Evolutionary conservation across 2,329 filamentous ascomycete species (phyloP).

Genomic region (Bimuria novae-zelandiae): DNA sequence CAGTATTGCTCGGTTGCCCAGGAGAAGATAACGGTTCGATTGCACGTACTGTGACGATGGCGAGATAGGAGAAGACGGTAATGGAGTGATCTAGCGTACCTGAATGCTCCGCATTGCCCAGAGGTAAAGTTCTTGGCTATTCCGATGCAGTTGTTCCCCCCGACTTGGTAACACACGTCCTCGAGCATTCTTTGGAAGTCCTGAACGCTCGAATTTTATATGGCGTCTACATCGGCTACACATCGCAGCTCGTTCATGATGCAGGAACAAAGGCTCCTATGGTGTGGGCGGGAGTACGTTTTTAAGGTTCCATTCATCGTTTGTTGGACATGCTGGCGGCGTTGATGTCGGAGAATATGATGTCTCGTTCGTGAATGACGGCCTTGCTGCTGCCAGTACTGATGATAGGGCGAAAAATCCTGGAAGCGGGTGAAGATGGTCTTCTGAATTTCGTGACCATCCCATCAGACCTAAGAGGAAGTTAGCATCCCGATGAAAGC

Average conservation of each 20-base stretch:
- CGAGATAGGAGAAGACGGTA: background rate
- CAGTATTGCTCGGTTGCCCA: slow-evolving; percentile 8
- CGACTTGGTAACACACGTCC: too few species aligned
- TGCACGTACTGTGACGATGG: slow-evolving; percentile 4
- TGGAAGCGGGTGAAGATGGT: background rate
- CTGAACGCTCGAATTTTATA: too few species aligned
- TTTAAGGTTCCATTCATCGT: background rate
- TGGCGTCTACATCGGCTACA: too few species aligned
- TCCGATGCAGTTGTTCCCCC: too few species aligned
- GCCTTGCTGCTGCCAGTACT: background rate
- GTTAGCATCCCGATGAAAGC: background rate
- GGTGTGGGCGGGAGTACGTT: too few species aligned
- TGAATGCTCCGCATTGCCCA: slow-evolving; percentile 12
- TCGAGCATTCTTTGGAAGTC: too few species aligned
- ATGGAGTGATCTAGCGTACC: slow-evolving; percentile 2
- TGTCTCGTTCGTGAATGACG: background rate
- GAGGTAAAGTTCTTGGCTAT: too few species aligned
- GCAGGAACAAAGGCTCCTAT: too few species aligned
- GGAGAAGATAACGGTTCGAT: background rate
- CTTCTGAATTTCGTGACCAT: background rate
- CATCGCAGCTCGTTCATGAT: too few species aligned
- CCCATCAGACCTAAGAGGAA: background rate
- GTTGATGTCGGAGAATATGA: background rate
- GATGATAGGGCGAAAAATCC: background rate
- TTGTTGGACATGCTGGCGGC: background rate